Evolutionary conservation across 1,139 yeast species (phyloP).

Genomic region (Candida smagusa): DNA sequence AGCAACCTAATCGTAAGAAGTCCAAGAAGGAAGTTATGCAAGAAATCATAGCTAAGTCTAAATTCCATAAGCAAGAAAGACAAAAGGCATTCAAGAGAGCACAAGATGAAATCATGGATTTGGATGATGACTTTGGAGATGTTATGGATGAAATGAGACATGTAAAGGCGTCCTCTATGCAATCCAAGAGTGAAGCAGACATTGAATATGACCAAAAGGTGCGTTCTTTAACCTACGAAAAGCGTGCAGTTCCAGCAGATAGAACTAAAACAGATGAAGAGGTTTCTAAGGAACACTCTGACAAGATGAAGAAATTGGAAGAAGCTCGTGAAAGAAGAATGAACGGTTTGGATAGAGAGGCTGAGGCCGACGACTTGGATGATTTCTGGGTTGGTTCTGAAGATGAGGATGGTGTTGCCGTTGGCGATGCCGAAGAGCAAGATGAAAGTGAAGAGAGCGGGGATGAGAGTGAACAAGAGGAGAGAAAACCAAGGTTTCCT

Average conservation of each 20-base stretch:
- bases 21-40: conserved; percentile 95
- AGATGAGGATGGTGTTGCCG: conserved; percentile 38
- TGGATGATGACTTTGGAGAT: conserved; percentile 78
- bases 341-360: conserved; percentile 65
- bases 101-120: conserved; percentile 65
- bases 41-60: conserved; percentile 93
- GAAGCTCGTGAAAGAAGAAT: conserved; percentile 77
- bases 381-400: conserved; percentile 58
- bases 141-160: conserved; percentile 58
- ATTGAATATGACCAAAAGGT: conserved; percentile 72
- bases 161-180: conserved; percentile 20
- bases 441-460: conserved; percentile 21
- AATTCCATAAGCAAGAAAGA: conserved; percentile 83
- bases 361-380: conserved; percentile 69
- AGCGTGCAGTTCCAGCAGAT: conserved; percentile 93
- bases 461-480: conserved; percentile 13
- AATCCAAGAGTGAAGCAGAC: conserved; percentile 43
- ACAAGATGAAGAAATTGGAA: conserved; percentile 66
- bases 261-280: conserved; percentile 93
- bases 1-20: conserved; percentile 58
- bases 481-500: conserved; percentile 9
- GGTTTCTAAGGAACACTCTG: conserved; percentile 62
- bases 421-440: conserved; percentile 19
- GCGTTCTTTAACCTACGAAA: conserved; percentile 75
- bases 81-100: conserved; percentile 73